Conservation (phyloP, 2,329 filamentous ascomycete genomes). For the Pseudogymnoascus sp. region DNA sequence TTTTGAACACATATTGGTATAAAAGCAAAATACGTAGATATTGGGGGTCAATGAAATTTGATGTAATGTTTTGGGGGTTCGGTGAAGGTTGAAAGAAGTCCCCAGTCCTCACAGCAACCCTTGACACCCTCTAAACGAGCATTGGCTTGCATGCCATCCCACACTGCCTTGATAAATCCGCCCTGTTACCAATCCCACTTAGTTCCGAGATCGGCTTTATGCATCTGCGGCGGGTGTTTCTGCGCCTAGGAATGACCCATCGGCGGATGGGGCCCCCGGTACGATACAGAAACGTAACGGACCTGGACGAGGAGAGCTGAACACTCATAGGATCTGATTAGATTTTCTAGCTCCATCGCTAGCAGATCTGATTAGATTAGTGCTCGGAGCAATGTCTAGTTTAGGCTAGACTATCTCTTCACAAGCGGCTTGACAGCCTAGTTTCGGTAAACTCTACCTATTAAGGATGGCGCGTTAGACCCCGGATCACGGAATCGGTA, state of each 20-base stretch:
- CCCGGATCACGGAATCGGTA: background rate
- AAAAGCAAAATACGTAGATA: background rate
- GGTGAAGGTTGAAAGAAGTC: background rate
- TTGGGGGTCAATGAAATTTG: background rate
- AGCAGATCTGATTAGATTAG: slow-evolving; percentile 5
- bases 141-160: background rate
- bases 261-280: background rate
- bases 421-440: background rate
- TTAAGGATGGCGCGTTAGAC: background rate
- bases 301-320: background rate
- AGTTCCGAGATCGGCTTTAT: slow-evolving; percentile 8
- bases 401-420: background rate
- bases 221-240: background rate
- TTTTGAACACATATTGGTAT: slow-evolving; percentile 23
- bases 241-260: background rate
- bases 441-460: background rate
- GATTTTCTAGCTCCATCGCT: background rate
- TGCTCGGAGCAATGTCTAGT: background rate
- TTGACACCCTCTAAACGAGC: background rate
- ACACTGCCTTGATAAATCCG: background rate
- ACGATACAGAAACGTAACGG: background rate
- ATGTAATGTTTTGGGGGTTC: background rate
- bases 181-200: background rate
- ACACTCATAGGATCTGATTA: background rate
- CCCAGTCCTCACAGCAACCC: background rate